phyloP scores from a whole-genome alignment of 352 stramenopile species.

The Globisporangium perplexum region DNA sequence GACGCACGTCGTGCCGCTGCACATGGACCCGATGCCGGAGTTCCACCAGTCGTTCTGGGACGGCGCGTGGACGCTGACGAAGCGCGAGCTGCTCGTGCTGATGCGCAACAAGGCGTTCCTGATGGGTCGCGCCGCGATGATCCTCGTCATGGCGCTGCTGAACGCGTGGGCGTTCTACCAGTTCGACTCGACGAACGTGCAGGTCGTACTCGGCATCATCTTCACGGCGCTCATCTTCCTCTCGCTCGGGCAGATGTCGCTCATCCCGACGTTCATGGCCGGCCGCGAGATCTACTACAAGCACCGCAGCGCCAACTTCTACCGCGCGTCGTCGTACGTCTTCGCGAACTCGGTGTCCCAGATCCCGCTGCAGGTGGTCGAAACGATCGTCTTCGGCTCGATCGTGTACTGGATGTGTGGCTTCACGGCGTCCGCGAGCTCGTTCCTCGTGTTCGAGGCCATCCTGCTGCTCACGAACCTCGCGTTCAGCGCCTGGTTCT shows the following conservation, averaged over 20 bases:
- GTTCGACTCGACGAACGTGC: conserved; percentile 8
- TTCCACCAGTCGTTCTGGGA: conserved; percentile 26
- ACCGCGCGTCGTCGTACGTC: not conserved
- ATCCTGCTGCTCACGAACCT: not conserved
- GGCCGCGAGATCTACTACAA: not conserved
- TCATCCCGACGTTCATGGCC: not conserved
- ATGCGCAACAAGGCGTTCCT: conserved; percentile 32
- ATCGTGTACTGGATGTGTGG: not conserved
- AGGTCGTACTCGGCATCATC: not conserved
- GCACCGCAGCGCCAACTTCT: not conserved
- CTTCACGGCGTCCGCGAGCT: not conserved
- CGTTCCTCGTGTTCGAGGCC: not conserved
- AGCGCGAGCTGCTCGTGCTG: conserved; percentile 57
- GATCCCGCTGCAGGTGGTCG: not conserved
- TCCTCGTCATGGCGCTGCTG: conserved; percentile 41
- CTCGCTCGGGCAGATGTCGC: not conserved
- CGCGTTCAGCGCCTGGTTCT: not conserved
- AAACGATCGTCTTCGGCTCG: not conserved
- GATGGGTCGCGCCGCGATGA: conserved; percentile 22
- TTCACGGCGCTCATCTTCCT: not conserved
- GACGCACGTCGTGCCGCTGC: no score
- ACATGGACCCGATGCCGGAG: conserved; percentile 25
- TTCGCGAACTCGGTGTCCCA: not conserved
- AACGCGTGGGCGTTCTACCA: conserved; percentile 34
- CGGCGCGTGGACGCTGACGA: conserved; percentile 17